Evolutionary conservation across 2,329 filamentous ascomycete species (phyloP).

Genomic region (Aspergillus sp.): DNA sequence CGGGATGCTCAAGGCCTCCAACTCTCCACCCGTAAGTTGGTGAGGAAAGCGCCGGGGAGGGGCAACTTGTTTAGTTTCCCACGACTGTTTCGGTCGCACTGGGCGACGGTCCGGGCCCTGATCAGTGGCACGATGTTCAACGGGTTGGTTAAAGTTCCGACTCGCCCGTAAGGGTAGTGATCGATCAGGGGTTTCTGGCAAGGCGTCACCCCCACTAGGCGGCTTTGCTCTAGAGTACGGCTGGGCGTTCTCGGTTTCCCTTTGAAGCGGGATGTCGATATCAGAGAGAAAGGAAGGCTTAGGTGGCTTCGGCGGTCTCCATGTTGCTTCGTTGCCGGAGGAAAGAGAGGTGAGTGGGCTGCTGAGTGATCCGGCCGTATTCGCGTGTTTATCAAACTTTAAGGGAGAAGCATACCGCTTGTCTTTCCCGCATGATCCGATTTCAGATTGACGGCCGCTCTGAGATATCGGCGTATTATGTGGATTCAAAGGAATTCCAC

Average conservation of each 20-base stretch:
- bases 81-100: background rate
- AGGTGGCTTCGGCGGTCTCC: conserved; percentile 13
- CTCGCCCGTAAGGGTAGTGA: background rate
- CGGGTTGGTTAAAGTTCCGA: background rate
- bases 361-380: background rate
- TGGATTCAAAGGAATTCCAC: conserved; percentile 7
- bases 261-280: background rate
- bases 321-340: background rate
- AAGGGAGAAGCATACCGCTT: background rate
- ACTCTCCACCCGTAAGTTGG: background rate
- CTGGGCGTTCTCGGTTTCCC: background rate
- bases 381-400: background rate
- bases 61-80: background rate
- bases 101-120: background rate
- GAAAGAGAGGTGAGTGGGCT: background rate
- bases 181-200: background rate
- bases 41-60: conserved; percentile 6
- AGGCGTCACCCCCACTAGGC: background rate
- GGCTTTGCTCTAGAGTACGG: background rate
- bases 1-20: background rate
- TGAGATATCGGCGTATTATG: conserved; percentile 12
- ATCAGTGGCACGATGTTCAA: background rate
- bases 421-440: background rate
- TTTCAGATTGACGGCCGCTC: conserved; percentile 6
- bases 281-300: conserved; percentile 16